A percentile compares a stretch with the other conserved stretches of the same genome.
Evolutionary conservation across 768 basidiomycete species (phyloP).

Genomic region (Lanmaoa rubissima): DNA sequence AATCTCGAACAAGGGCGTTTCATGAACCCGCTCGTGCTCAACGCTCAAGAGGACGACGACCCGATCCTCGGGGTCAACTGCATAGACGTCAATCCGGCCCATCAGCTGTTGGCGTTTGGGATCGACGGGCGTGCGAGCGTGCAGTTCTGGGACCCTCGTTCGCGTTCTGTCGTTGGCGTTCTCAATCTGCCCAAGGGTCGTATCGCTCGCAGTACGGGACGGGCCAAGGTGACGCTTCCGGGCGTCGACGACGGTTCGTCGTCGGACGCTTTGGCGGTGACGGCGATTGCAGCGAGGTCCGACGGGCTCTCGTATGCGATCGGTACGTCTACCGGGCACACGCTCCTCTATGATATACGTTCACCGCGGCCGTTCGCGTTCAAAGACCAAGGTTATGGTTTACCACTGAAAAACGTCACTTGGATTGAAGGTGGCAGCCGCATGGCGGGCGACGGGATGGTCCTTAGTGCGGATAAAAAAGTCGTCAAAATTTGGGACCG

Average conservation of each 20-base stretch:
- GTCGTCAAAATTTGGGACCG: slow-evolving; percentile 98
- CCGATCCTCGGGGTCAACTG: slow-evolving; percentile 83
- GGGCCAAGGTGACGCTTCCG: slow-evolving; percentile 27
- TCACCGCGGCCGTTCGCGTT: slow-evolving; percentile 76
- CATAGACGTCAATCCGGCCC: slow-evolving; percentile 90
- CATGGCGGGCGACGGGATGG: slow-evolving; percentile 85
- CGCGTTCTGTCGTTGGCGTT: slow-evolving; percentile 69
- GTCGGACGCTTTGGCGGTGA: slow-evolving; percentile 51
- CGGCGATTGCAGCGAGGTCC: slow-evolving; percentile 77
- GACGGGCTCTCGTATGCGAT: slow-evolving; percentile 94
- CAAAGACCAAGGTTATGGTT: slow-evolving; percentile 97
- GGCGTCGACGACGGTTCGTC: slow-evolving; percentile 36
- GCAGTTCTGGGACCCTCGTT: slow-evolving; percentile 96
- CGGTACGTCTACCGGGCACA: slow-evolving; percentile 94
- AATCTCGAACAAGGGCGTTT: slow-evolving; percentile 96
- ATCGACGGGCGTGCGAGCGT: slow-evolving; percentile 83
- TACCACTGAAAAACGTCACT: slow-evolving; percentile 77
- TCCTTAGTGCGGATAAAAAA: slow-evolving; percentile 93
- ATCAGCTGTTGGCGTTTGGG: slow-evolving; percentile 88
- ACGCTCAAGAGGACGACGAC: slow-evolving; percentile 45
- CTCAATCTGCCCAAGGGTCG: slow-evolving; percentile 58
- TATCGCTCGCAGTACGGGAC: slow-evolving; percentile 43
- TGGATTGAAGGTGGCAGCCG: slow-evolving; percentile 89
- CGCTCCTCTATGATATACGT: slow-evolving; percentile 91
- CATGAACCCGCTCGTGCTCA: slow-evolving; percentile 72